Evolutionary conservation across 2,329 filamentous ascomycete species (phyloP), one percentile per base, ranked within the genome.

Genomic region (Colletotrichum truncatum): DNA sequence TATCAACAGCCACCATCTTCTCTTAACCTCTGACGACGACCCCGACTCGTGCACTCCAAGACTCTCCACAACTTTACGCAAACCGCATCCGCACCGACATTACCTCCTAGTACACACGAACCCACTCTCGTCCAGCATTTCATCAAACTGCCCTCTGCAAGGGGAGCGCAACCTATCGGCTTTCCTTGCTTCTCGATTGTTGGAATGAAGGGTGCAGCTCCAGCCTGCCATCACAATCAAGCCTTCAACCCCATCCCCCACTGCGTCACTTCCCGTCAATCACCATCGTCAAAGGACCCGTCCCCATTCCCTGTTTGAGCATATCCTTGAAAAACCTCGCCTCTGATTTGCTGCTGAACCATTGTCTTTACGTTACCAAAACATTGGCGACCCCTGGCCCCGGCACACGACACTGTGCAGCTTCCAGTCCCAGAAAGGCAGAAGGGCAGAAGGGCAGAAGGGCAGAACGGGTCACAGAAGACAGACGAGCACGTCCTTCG

Each of bases 311-410:
- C 64, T 52, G 14, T 52, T 66, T 21, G 53, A 28, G 39, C 49
- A n/a, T 26, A 6, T 12, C 28, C 54, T 34, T 51, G 45, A 43
- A 64, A 64, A 57, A 25, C 46, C 36, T 66, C 52, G 46, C 45
- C 59, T 51, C 52, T 66, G 64, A 66, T 66, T 66, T 57, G 64
- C 53, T 52, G 38, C 25, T 16, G 36, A n/a, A 16, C 30, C 18
- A 52, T 64, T 64, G 45, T 45, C 64, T 58, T 66, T 64, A 66
- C 64, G 64, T 59, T 55, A 65, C 57, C 48, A 65, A 65, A 65
- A 65, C 57, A 65, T 46, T 36, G 25, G 34, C 41, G 26, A 55
- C 43, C 62, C 62, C 62, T 65, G 62, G 12, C 28, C 56, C 57
- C 48, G 41, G 57, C 62, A 62, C 57, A 51, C 62, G 62, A 62